phyloP scores from a whole-genome alignment of 768 basidiomycete species.

The Boletus bicolor region DNA sequence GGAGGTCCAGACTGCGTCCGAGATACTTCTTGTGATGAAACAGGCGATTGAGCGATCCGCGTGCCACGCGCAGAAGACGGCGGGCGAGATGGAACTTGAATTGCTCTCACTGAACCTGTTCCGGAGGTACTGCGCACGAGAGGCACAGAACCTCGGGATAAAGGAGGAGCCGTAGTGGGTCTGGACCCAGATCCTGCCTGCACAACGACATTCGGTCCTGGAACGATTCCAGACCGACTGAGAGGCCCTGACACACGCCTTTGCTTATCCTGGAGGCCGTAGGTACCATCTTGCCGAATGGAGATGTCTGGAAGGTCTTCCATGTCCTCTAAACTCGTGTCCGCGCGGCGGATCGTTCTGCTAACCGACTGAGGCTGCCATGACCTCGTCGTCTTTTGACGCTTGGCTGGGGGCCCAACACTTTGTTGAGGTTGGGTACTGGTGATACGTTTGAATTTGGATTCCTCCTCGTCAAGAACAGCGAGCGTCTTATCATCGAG shows the following conservation, averaged over 20 bases:
- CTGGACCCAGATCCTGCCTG: slow-evolving; percentile 9
- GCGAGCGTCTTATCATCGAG: slow-evolving; percentile 63
- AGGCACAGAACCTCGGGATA: slow-evolving; percentile 14
- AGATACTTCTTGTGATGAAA: slow-evolving; percentile 19
- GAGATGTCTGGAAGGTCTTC: slow-evolving; percentile 65
- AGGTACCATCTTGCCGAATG: slow-evolving; percentile 55
- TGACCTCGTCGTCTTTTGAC: slow-evolving; percentile 49
- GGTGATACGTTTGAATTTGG: slow-evolving; percentile 28
- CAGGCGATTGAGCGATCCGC: slow-evolving; percentile 9
- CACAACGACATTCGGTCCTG: slow-evolving; percentile 7
- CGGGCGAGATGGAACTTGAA: slow-evolving; percentile 10
- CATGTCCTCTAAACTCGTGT: slow-evolving; percentile 34
- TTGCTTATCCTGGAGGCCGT: slow-evolving; percentile 38
- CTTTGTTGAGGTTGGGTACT: slow-evolving; percentile 25
- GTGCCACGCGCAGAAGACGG: slow-evolving; percentile 15
- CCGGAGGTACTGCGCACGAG: slow-evolving; percentile 9
- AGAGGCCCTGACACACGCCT: slow-evolving; percentile 11
- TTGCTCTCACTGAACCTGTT: slow-evolving; percentile 7
- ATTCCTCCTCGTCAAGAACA: slow-evolving; percentile 57
- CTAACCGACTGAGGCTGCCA: slow-evolving; percentile 40
- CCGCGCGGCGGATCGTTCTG: slow-evolving; percentile 20
- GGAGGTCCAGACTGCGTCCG: slow-evolving; percentile 13
- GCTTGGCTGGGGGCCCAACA: slow-evolving; percentile 47
- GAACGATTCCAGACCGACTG: slow-evolving; percentile 10
- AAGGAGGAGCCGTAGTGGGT: slow-evolving; percentile 6